phyloP scores from a whole-genome alignment of 306 rosid genomes.

The Purshia tridentata region DNA sequence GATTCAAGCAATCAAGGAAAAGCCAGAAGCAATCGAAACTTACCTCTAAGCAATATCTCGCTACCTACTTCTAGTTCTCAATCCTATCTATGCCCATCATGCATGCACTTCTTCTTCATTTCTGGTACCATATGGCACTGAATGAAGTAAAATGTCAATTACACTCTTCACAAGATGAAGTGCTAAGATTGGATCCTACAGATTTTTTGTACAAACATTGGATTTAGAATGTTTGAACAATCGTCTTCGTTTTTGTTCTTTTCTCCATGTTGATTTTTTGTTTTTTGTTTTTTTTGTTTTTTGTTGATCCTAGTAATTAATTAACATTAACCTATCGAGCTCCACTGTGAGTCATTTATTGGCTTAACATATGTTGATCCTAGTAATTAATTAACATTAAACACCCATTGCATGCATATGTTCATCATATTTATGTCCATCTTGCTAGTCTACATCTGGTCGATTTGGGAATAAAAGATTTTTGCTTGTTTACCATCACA shows the following conservation, averaged over 20 bases:
- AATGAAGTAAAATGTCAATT: constrained; percentile 1
- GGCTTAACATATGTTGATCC: too few species aligned
- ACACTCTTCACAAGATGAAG: too few species aligned
- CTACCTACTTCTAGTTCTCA: constrained; percentile 11
- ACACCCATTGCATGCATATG: too few species aligned
- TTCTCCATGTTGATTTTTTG: not conserved
- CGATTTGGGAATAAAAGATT: not conserved
- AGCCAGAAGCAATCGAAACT: too few species aligned
- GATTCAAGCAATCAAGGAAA: constrained; percentile 43
- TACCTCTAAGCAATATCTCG: not conserved
- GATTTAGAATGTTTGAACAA: not conserved
- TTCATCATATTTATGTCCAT: too few species aligned
- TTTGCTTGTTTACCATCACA: not conserved
- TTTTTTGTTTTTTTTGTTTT: too few species aligned
- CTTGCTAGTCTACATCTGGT: too few species aligned
- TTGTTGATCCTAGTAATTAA: too few species aligned
- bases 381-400: too few species aligned
- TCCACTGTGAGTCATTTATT: too few species aligned
- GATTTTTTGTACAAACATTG: not conserved
- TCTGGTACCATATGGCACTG: constrained; percentile 22
- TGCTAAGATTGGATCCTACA: too few species aligned
- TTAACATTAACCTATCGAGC: too few species aligned
- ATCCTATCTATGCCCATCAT: not conserved
- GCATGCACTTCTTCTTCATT: not conserved
- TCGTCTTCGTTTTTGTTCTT: constrained; percentile 7